Conservation (phyloP, 352 stramenopile species). For the Phytophthora multivora region DNA sequence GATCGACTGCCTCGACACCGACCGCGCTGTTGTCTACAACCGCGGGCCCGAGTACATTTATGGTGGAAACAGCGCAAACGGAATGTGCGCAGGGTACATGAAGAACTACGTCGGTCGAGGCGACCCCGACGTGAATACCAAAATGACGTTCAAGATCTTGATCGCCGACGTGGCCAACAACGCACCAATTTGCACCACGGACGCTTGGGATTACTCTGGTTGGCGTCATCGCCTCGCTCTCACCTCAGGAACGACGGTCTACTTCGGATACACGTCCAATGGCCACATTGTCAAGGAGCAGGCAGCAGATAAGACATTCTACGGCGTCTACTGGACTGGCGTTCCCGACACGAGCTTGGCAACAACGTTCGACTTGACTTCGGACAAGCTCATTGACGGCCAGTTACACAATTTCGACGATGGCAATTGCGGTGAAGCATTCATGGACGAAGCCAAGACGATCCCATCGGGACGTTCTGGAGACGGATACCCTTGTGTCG, state of each 20-base stretch:
- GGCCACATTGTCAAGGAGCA: slow-evolving; percentile 72
- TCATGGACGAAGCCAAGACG: slow-evolving; percentile 39
- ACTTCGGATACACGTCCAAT: slow-evolving; percentile 69
- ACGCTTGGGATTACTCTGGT: slow-evolving; percentile 37
- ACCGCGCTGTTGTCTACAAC: slow-evolving; percentile 62
- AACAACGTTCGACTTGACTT: slow-evolving; percentile 54
- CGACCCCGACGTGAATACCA: slow-evolving; percentile 43
- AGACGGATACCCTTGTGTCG: slow-evolving; percentile 61
- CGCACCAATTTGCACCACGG: slow-evolving; percentile 35
- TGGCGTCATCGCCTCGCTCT: slow-evolving; percentile 52
- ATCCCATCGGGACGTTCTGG: slow-evolving; percentile 49
- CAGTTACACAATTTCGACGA: slow-evolving; percentile 74
- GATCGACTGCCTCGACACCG: slow-evolving; percentile 77
- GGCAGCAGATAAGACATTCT: slow-evolving; percentile 51
- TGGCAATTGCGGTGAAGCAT: slow-evolving; percentile 62
- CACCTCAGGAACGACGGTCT: slow-evolving; percentile 49
- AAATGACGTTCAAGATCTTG: slow-evolving; percentile 61
- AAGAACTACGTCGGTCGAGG: slow-evolving; percentile 67
- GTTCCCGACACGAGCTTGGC: slow-evolving; percentile 39
- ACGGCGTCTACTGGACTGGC: slow-evolving; percentile 70
- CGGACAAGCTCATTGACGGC: slow-evolving; percentile 64
- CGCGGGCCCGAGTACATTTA: slow-evolving; percentile 61
- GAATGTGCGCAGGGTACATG: slow-evolving; percentile 64
- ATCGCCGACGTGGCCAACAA: slow-evolving; percentile 51
- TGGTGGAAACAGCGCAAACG: slow-evolving; percentile 43